Base-by-base conservation (phyloP, 2,329 filamentous ascomycete genomes). In the Epichloe elymi region DNA sequence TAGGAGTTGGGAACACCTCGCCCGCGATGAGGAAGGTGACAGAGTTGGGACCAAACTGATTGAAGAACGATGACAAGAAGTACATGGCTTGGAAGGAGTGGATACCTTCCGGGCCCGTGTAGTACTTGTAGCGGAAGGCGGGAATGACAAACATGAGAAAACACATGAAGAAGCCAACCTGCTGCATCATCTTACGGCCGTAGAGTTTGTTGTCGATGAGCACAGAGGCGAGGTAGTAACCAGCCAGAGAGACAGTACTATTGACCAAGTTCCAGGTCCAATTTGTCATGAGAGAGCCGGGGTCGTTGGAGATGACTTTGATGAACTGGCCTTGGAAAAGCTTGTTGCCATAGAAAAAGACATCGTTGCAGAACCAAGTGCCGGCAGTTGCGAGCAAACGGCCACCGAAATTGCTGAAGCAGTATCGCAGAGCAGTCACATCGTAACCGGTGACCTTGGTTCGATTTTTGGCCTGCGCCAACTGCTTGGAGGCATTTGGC, bases 321-420 rank as follows among this genome's bases (percentile, higher is more conserved):
- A 96, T 95, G 71, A 96, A 96, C 65, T 91, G 80, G 55, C 79
- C 80, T 71, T 95, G 90, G 79, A 96, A 96, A 50, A 96, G 83
- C 78, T 95, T 96, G 83, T 95, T 96, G 60, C 91, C 91, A 73
- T 97, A 97, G 75, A 97, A 97, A 78, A 97, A 96, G 58, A 97
- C 85, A 63, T 97, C 91, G 68, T 97, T 97, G 72, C 84, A 87
- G 70, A 91, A 97, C 91, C 91, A 97, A 37, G 83, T 80, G 51
- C 86, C 86, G 11, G 90, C 83, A 19, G 91, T 96, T 47, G 91
- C 91, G 19, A 95, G 63, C 23, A 97, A 71, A 59, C 91, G 88
- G 49, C 86, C 85, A 46, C 89, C 88, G 59, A 96, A 97, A 72
- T 94, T 82, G 52, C 71, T 78, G 69, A 90, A 80, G 44, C 88